These are phyloP conservation scores for Lentinus brumalis DNA, from an alignment of 768 basidiomycete genomes.

Conservation along the genomic window DNA sequence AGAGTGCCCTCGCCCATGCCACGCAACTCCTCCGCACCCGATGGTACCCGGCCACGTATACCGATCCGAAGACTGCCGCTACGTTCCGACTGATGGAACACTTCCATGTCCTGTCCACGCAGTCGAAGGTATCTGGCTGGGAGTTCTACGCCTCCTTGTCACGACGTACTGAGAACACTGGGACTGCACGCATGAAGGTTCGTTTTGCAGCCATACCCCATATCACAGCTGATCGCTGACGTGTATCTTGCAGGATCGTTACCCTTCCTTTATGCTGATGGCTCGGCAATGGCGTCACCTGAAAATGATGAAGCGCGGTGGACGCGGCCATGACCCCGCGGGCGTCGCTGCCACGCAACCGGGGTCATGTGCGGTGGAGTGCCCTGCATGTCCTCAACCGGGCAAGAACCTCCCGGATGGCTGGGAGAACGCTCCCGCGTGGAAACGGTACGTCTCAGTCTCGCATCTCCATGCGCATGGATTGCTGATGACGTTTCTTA, in stretches of 20 bases:
- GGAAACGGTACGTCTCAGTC: too few species aligned
- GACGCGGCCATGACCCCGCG: slow-evolving; percentile 21
- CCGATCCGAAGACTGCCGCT: slow-evolving; percentile 31
- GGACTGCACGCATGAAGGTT: slow-evolving; percentile 1
- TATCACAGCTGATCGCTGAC: too few species aligned
- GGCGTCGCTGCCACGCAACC: slow-evolving; percentile 18
- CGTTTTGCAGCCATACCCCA: too few species aligned
- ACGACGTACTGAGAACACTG: slow-evolving; percentile 34
- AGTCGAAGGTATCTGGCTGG: slow-evolving; percentile 34
- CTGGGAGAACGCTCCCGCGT: background rate
- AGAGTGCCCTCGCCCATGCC: background rate
- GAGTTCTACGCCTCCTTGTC: slow-evolving; percentile 35
- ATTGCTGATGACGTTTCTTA: too few species aligned
- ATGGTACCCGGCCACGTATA: slow-evolving; percentile 34
- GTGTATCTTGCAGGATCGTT: slow-evolving; percentile 17
- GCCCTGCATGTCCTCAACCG: slow-evolving; percentile 29
- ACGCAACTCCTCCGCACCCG: slow-evolving; percentile 34
- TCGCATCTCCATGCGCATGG: too few species aligned
- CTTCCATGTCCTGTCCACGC: slow-evolving; percentile 36
- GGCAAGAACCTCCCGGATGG: slow-evolving; percentile 21
- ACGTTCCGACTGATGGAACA: slow-evolving; percentile 33
- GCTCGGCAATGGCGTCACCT: slow-evolving; percentile 24
- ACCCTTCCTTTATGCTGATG: slow-evolving; percentile 16
- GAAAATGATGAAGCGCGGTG: slow-evolving; percentile 22
- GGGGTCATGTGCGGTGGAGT: slow-evolving; percentile 16